Conservation (phyloP, 2,329 filamentous ascomycete genomes). For the Aspergillus novoparasiticus region DNA sequence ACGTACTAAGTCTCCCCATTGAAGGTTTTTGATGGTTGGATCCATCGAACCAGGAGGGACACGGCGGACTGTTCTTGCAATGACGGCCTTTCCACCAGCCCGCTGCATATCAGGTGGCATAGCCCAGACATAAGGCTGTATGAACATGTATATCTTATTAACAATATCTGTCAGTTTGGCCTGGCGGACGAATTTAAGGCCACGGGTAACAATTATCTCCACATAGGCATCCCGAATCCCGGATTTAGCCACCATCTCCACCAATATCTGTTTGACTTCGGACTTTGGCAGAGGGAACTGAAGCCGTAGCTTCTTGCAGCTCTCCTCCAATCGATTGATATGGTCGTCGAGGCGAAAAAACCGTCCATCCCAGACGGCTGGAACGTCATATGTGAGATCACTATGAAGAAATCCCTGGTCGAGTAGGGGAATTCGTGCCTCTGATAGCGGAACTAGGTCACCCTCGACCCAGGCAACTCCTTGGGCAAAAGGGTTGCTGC, state of each 20-base stretch:
- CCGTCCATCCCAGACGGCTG: constrained; percentile 55
- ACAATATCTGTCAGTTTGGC: constrained; percentile 34
- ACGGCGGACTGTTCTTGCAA: constrained; percentile 51
- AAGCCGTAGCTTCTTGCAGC: constrained; percentile 51
- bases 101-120: constrained; percentile 51
- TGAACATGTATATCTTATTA: constrained; percentile 53
- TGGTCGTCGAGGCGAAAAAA: constrained; percentile 58
- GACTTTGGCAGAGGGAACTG: constrained; percentile 45
- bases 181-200: constrained; percentile 47
- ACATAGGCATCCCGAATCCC: constrained; percentile 55
- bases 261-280: constrained; percentile 43
- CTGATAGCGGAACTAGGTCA: constrained; percentile 45
- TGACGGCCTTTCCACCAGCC: constrained; percentile 45
- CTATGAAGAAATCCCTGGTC: constrained; percentile 58
- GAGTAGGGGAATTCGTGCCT: constrained; percentile 53
- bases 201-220: constrained; percentile 55
- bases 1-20: constrained; percentile 54
- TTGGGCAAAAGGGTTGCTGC: constrained; percentile 44
- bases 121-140: constrained; percentile 54
- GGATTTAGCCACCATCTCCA: constrained; percentile 50
- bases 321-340: constrained; percentile 45
- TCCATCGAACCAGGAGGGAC: constrained; percentile 52
- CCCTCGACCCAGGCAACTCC: constrained; percentile 54
- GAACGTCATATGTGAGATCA: constrained; percentile 57
- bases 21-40: constrained; percentile 56